Percentiles rank a stretch among this genome's conserved stretches.
Conservation (phyloP, 2,329 filamentous ascomycete genomes). For the Chrysosphaeria jannelii region DNA sequence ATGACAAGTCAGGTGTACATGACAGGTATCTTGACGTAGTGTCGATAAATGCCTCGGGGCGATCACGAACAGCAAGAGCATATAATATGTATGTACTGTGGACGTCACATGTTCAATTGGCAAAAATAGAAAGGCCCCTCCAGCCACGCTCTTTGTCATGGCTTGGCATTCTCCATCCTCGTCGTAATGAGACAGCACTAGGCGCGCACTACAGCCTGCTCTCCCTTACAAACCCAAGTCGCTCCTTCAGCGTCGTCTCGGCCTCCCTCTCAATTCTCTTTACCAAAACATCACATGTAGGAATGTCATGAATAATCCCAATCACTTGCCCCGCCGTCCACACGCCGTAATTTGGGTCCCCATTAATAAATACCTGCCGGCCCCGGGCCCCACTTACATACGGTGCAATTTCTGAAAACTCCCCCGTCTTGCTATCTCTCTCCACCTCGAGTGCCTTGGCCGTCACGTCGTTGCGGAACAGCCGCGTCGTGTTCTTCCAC, state of each 20-base stretch:
- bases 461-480: conserved; percentile 78
- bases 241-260: conserved; percentile 29
- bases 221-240: conserved; percentile 21
- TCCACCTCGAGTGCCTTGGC: conserved; percentile 58
- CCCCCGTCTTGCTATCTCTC: conserved; percentile 48
- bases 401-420: conserved; percentile 69
- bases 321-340: conserved; percentile 97
- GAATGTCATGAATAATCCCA: conserved; percentile 57
- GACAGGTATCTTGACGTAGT: too few species aligned
- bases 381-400: conserved; percentile 77
- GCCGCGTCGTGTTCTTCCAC: conserved; percentile 74
- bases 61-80: too few species aligned
- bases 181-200: not conserved
- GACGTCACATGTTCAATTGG: too few species aligned
- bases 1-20: too few species aligned
- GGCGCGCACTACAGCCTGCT: conserved; percentile 21
- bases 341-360: conserved; percentile 69
- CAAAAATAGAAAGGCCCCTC: too few species aligned
- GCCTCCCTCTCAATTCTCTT: conserved; percentile 52
- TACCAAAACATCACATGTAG: conserved; percentile 39
- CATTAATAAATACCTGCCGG: conserved; percentile 70
- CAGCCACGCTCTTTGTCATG: not conserved
- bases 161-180: not conserved
- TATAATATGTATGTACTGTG: too few species aligned
- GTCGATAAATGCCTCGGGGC: too few species aligned